Percentiles rank a stretch among this genome's conserved stretches.
These are phyloP conservation scores for Populus nigra DNA, from an alignment of 345 rosid species.

Conservation along the genomic window DNA sequence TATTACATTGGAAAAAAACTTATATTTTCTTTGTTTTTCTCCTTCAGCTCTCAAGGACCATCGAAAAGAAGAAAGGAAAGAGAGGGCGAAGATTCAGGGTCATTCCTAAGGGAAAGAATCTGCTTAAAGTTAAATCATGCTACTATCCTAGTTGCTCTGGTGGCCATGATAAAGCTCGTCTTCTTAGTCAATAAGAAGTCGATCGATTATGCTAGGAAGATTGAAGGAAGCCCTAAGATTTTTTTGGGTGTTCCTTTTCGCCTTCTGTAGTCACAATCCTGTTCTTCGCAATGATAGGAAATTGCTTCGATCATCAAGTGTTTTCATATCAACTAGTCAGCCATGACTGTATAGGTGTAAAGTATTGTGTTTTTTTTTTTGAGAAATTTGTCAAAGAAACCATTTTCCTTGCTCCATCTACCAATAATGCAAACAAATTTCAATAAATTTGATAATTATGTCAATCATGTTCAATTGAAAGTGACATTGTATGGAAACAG, in stretches of 20 bases:
- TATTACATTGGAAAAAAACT: not conserved
- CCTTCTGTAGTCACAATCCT: not conserved
- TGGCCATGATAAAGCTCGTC: slow-evolving; percentile 3
- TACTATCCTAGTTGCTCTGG: slow-evolving; percentile 21
- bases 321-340: not conserved
- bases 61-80: slow-evolving; percentile 19
- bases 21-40: not conserved
- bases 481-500: not conserved
- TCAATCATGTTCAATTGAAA: not conserved
- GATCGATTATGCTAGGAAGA: slow-evolving; percentile 12
- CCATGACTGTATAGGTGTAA: not conserved
- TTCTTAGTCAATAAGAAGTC: slow-evolving; percentile 13
- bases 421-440: not conserved
- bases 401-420: not conserved
- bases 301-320: not conserved
- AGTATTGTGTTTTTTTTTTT: not conserved
- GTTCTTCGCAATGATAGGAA: not conserved
- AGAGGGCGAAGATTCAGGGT: slow-evolving; percentile 13
- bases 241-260: not conserved
- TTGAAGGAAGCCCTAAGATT: not conserved
- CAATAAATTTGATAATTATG: not conserved
- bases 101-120: slow-evolving; percentile 21
- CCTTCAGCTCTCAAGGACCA: slow-evolving; percentile 8
- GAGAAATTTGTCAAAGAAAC: not conserved
- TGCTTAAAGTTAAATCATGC: slow-evolving; percentile 32